Conservation (phyloP, 2,329 filamentous ascomycete species). For the Clonostachys rhizophaga region DNA sequence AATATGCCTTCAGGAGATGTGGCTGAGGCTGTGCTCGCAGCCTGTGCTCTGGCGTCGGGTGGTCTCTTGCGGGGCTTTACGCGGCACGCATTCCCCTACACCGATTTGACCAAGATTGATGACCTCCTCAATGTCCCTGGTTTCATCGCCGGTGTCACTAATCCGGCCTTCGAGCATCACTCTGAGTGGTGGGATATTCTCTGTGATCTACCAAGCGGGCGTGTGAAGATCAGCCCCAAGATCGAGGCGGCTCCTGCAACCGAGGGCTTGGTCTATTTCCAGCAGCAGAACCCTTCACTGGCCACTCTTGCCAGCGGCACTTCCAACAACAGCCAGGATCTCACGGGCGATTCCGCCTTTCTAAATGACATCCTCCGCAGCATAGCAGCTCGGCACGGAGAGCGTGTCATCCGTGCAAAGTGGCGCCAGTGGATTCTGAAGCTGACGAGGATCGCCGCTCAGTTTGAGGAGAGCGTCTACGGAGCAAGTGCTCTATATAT, state of each 20-base stretch:
- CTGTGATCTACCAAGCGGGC: constrained; percentile 86
- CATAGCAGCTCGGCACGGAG: constrained; percentile 80
- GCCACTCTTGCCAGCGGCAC: constrained; percentile 41
- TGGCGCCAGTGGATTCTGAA: constrained; percentile 94
- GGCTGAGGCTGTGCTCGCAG: constrained; percentile 95
- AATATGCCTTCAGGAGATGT: constrained; percentile 94
- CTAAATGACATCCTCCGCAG: constrained; percentile 82
- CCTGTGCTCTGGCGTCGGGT: constrained; percentile 88
- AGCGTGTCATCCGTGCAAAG: constrained; percentile 85
- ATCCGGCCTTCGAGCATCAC: constrained; percentile 91
- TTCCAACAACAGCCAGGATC: constrained; percentile 47
- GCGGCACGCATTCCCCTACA: constrained; percentile 94
- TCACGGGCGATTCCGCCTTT: constrained; percentile 83
- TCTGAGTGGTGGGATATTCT: constrained; percentile 98
- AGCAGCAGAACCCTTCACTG: constrained; percentile 66
- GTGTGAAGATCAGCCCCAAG: constrained; percentile 88
- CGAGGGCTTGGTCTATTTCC: constrained; percentile 83
- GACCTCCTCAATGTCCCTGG: constrained; percentile 93
- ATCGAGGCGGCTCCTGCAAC: constrained; percentile 79
- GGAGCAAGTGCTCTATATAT: constrained; percentile 88
- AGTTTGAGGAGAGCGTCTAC: constrained; percentile 94
- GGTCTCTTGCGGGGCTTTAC: constrained; percentile 93
- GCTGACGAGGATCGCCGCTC: constrained; percentile 87
- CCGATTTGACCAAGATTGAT: constrained; percentile 95
- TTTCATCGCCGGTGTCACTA: constrained; percentile 96